Base-by-base conservation (phyloP, 805 yeast species). In the Starmerella gropengiesseri region DNA sequence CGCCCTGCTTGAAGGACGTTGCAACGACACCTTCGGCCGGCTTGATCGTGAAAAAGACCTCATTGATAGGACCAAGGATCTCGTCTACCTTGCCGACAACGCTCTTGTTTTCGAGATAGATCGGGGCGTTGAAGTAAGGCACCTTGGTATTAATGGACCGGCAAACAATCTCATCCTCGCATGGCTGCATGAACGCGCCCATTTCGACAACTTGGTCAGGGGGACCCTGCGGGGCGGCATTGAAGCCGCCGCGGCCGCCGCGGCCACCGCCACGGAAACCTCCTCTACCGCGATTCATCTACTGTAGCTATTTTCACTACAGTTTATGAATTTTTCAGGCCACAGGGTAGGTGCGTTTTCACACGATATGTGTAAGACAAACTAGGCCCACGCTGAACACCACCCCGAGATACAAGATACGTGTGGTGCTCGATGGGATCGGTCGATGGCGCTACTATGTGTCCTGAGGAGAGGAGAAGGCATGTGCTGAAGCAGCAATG, bases 101-200 rank as follows among this genome's bases (percentile, higher is more conserved):
- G 20, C 94, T 81, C 62, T 91, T 91, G 73, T 91, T 89, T 63
- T 91, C 97, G 55, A 91, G 73, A 64, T 81, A 91, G 57, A 91
- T 87, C 61, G 98, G 98, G 21, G 99, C 99, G 67, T 91, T 91
- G 75, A 91, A 91, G 65, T 89, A 91, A 58, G 99, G 98, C 55
- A 91, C 72, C 70, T 89, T 89, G 45, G 85, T 77, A 63, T 91
- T 91, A 58, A 83, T 82, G 37, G 96, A 86, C 59, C 87, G 83
- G 69, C 97, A 91, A 44, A 91, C 94, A 60, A 91, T 82, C 60
- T 91, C 98, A 46, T 94, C 95, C 66, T 91, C 99, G 64, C 95
- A 86, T 12, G 91, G 73, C 61, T 87, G 95, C 61, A 84, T 55
- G 61, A 86, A 91, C 19, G 83, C 63, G 49, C 99, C 99, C 93